phyloP scores from a whole-genome alignment of 768 basidiomycete species.

The Boletus tylopilopsis region DNA sequence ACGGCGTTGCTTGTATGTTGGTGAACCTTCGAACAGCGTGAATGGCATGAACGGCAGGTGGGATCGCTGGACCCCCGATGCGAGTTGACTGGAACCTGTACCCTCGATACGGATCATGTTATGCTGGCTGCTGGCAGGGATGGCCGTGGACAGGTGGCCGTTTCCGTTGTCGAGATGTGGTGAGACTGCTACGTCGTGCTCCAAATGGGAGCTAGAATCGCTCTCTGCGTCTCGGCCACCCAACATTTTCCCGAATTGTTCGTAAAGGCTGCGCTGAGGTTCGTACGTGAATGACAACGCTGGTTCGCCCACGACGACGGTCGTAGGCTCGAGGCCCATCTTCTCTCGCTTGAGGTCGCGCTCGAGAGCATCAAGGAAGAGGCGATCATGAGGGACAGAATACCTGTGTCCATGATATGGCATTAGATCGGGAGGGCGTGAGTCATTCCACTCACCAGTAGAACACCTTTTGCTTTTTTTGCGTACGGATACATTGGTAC shows the following conservation, averaged over 20 bases:
- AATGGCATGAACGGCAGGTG: constrained; percentile 53
- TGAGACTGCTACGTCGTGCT: constrained; percentile 23
- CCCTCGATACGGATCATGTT: constrained; percentile 27
- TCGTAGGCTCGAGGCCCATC: constrained; percentile 84
- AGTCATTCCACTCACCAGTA: constrained; percentile 65
- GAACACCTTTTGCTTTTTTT: constrained; percentile 99
- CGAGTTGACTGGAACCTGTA: constrained; percentile 10
- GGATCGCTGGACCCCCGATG: constrained; percentile 19
- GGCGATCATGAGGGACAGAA: constrained; percentile 93
- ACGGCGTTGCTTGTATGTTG: constrained; percentile 84
- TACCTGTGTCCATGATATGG: constrained; percentile 52
- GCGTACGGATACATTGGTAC: constrained; percentile 94
- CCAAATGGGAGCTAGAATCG: constrained; percentile 31
- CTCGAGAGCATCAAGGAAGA: constrained; percentile 95
- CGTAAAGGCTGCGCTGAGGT: constrained; percentile 77
- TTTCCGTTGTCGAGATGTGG: constrained; percentile 11
- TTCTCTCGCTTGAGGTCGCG: constrained; percentile 96
- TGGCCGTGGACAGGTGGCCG: constrained; percentile 15
- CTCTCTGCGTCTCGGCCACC: constrained; percentile 34
- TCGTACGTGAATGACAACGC: constrained; percentile 89
- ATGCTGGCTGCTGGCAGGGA: constrained; percentile 3
- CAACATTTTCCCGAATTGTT: constrained; percentile 68
- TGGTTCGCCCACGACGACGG: constrained; percentile 71
- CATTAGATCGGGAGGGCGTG: background rate
- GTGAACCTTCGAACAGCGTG: constrained; percentile 79